Evolutionary conservation across 2,329 filamentous ascomycete species (phyloP).

Genomic region (Tolypocladium endophyticum): DNA sequence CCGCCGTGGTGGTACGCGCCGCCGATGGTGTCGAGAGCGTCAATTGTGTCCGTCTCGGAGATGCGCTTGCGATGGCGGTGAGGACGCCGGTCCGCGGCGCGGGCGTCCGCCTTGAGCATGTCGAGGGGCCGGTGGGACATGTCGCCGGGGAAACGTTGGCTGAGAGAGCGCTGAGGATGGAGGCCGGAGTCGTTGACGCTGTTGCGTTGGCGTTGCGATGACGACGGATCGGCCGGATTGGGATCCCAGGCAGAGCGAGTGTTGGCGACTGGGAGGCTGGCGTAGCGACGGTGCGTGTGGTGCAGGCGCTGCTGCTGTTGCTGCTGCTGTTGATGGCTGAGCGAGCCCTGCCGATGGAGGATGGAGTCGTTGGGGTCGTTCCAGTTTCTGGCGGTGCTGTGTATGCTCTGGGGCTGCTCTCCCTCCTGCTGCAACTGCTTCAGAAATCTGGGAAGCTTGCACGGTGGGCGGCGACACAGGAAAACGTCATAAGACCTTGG

Average conservation of each 20-base stretch:
- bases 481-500: no score
- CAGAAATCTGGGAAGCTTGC: no score
- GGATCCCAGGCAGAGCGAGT: neutral
- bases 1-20: slow-evolving; percentile 78
- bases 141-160: slow-evolving; percentile 49
- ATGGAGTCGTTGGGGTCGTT: no score
- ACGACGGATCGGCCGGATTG: neutral
- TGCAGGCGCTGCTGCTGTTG: neutral
- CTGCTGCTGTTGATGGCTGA: neutral
- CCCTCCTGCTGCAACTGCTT: no score
- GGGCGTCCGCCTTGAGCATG: slow-evolving; percentile 50
- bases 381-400: no score
- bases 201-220: neutral
- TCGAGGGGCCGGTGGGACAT: slow-evolving; percentile 57
- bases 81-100: slow-evolving; percentile 55
- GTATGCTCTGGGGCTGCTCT: no score
- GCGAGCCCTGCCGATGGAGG: no score
- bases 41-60: slow-evolving; percentile 67
- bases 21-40: slow-evolving; percentile 61
- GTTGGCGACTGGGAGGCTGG: neutral
- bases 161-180: slow-evolving; percentile 9
- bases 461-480: no score
- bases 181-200: slow-evolving; percentile 5
- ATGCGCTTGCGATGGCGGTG: slow-evolving; percentile 57
- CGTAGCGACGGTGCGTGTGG: neutral